Conservation (phyloP, 495 filamentous ascomycete genomes). For the Jackrogersella minutella region DNA sequence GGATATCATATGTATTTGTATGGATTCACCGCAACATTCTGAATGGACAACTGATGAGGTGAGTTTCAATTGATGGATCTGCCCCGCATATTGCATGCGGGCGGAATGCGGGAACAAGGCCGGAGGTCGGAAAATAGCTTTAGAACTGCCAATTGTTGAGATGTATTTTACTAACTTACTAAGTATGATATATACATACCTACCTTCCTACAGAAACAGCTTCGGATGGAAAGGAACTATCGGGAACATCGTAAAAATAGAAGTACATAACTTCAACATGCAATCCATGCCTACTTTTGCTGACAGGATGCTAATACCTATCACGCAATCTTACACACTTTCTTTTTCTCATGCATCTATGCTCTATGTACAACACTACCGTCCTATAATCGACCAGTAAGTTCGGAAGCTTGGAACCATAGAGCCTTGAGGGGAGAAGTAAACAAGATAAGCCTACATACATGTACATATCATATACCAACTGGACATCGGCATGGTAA, state of each 20-base stretch:
- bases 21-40: constrained; percentile 1
- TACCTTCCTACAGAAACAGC: background rate
- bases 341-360: background rate
- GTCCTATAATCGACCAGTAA: constrained; percentile 13
- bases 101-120: background rate
- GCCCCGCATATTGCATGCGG: constrained; percentile 22
- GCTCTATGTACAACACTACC: constrained; percentile 4
- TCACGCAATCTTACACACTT: constrained; percentile 28
- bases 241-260: background rate
- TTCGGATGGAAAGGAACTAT: background rate
- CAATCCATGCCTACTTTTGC: constrained; percentile 12
- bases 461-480: too few species aligned
- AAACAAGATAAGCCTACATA: constrained; percentile 7
- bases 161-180: background rate
- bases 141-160: background rate
- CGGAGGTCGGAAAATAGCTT: constrained; percentile 22
- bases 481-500: background rate
- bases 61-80: constrained; percentile 25
- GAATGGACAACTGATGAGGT: constrained; percentile 12
- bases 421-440: background rate
- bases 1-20: constrained; percentile 11
- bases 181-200: background rate
- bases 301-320: constrained; percentile 20
- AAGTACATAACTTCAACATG: constrained; percentile 7
- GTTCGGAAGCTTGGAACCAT: constrained; percentile 2